Percentiles rank a stretch among this genome's conserved stretches.
Conservation (phyloP, 2,329 filamentous ascomycete species). For the Alternaria ventricosa region DNA sequence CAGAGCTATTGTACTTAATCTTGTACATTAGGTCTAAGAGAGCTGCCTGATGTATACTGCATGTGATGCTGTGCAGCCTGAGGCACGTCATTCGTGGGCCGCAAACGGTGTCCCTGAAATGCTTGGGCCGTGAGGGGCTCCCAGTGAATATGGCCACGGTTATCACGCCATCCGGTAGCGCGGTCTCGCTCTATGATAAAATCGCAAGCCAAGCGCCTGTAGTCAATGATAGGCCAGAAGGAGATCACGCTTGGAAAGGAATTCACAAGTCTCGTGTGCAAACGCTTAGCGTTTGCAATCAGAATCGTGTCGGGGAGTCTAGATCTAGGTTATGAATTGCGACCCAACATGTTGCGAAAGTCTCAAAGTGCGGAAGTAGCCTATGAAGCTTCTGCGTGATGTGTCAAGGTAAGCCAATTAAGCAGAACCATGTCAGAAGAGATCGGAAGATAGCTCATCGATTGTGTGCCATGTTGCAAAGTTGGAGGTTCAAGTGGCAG, state of each 20-base stretch:
- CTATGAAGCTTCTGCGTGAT: neutral
- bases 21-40: neutral
- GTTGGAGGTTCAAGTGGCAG: too few species aligned
- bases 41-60: neutral
- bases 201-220: neutral
- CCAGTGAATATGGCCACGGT: neutral
- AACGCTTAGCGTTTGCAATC: neutral
- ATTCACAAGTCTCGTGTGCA: neutral
- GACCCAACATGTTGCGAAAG: neutral
- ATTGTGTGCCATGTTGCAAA: neutral
- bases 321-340: neutral
- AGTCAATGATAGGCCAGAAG: neutral
- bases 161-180: neutral
- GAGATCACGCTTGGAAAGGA: neutral
- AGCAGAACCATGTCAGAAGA: neutral
- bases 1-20: neutral
- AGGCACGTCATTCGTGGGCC: neutral
- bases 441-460: neutral
- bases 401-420: too few species aligned
- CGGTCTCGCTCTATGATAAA: neutral
- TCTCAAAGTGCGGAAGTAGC: accelerated
- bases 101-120: neutral
- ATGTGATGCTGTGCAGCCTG: neutral
- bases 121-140: neutral
- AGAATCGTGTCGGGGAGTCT: neutral